phyloP scores from a whole-genome alignment of 2,329 filamentous ascomycete species.

The Neonectria faginata region DNA sequence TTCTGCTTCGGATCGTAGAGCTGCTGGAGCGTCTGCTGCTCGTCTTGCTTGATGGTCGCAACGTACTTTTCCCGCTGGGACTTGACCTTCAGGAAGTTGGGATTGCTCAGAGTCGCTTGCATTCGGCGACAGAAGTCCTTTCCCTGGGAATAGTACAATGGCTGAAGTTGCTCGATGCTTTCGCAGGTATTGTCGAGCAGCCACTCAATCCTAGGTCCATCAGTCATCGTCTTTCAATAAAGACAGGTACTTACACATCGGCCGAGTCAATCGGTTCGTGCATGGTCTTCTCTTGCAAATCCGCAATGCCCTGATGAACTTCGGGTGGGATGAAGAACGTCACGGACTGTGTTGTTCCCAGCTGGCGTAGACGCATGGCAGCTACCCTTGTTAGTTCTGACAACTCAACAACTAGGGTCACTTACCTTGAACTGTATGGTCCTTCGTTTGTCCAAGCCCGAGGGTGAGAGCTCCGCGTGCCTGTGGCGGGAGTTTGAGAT shows the following conservation, averaged over 20 bases:
- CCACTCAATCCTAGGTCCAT: constrained; percentile 56
- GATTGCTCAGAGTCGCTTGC: constrained; percentile 60
- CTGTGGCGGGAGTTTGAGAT: constrained; percentile 63
- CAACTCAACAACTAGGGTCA: background rate
- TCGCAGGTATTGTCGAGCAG: constrained; percentile 72
- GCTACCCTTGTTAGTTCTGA: constrained; percentile 52
- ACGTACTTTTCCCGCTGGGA: constrained; percentile 53
- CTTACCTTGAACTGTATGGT: constrained; percentile 64
- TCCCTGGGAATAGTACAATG: constrained; percentile 70
- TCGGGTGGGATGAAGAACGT: constrained; percentile 68
- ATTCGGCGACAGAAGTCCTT: constrained; percentile 68
- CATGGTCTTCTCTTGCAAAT: constrained; percentile 49
- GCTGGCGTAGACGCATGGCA: constrained; percentile 72
- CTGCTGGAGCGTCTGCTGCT: constrained; percentile 67
- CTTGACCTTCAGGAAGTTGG: constrained; percentile 55
- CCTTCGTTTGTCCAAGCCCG: constrained; percentile 68
- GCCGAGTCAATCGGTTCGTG: constrained; percentile 39
- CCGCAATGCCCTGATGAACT: constrained; percentile 70
- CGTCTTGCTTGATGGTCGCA: constrained; percentile 55
- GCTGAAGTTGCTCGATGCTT: constrained; percentile 68
- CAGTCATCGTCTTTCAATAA: background rate
- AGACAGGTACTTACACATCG: constrained; percentile 47
- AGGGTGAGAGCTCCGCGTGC: constrained; percentile 67
- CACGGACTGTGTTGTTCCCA: constrained; percentile 66
- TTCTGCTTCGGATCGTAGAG: constrained; percentile 62